Evolutionary conservation across 176 grass and related monocot genomes (phyloP).

Genomic region (Triticum timopheevii): DNA sequence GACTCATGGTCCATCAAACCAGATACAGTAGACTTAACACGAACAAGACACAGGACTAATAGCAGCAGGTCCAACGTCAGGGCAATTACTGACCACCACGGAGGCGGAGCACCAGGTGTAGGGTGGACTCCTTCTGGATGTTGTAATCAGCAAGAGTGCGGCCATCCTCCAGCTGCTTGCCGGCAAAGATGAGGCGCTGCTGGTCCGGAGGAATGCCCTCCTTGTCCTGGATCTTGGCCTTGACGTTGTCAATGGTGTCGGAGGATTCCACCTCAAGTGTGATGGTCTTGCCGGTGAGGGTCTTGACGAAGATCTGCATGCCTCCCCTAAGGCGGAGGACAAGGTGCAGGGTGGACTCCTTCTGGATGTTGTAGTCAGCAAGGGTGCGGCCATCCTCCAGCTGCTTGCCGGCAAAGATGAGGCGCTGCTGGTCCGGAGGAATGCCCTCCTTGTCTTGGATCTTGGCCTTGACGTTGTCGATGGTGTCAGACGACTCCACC

Average conservation of each 20-base stretch:
- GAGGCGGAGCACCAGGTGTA: conserved; percentile 21
- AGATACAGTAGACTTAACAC: too few relatives aligned
- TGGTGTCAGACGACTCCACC: conserved; percentile 53
- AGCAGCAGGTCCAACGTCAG: too few relatives aligned
- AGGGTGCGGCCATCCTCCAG: conserved; percentile 61
- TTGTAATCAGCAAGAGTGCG: conserved; percentile 72
- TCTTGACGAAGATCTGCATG: conserved; percentile 88
- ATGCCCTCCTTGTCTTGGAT: conserved; percentile 87
- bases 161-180: conserved; percentile 92
- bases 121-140: conserved; percentile 67
- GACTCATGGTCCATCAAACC: too few relatives aligned
- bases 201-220: conserved; percentile 82
- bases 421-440: conserved; percentile 65
- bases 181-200: conserved; percentile 64
- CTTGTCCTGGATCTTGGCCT: conserved; percentile 91
- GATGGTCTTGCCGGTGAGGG: conserved; percentile 75
- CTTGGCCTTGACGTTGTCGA: conserved; percentile 80
- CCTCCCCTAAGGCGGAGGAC: conserved; percentile 68
- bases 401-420: conserved; percentile 65
- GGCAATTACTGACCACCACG: too few relatives aligned
- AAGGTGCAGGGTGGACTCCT: conserved; percentile 68
- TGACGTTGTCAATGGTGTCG: conserved; percentile 72
- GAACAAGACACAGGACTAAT: too few relatives aligned
- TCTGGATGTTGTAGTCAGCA: conserved; percentile 66
- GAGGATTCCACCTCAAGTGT: conserved; percentile 64